These are phyloP conservation scores for Oryza glumipatula DNA, from an alignment of 176 grass and related monocot genomes.

Conservation along the genomic window DNA sequence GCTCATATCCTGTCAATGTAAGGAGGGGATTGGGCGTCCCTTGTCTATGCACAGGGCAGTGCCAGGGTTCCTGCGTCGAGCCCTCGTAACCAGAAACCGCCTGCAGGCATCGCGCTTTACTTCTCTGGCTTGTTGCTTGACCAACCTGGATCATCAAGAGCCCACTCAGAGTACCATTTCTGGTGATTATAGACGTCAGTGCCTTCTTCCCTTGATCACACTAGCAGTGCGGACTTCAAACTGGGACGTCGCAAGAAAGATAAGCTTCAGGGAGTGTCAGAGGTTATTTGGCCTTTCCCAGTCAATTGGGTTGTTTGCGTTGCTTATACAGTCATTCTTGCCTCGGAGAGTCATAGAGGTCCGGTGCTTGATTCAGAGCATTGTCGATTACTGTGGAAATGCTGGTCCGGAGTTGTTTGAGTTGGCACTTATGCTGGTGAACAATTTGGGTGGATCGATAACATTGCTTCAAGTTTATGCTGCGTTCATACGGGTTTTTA, in stretches of 20 bases:
- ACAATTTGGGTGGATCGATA: slow-evolving; percentile 43
- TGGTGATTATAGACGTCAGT: slow-evolving; percentile 15
- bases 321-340: slow-evolving; percentile 50
- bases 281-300: slow-evolving; percentile 48
- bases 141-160: slow-evolving; percentile 35
- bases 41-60: slow-evolving; percentile 32
- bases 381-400: slow-evolving; percentile 56
- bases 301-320: slow-evolving; percentile 50
- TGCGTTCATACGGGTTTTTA: slow-evolving; percentile 45
- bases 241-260: slow-evolving; percentile 48
- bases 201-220: slow-evolving; percentile 48
- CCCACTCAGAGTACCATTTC: slow-evolving; percentile 2
- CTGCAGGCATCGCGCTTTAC: not conserved
- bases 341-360: slow-evolving; percentile 41
- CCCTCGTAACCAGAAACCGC: slow-evolving; percentile 16
- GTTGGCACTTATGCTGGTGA: slow-evolving; percentile 50
- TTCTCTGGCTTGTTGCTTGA: slow-evolving; percentile 42
- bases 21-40: not conserved
- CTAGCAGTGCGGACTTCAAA: slow-evolving; percentile 52
- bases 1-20: slow-evolving; percentile 24
- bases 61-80: slow-evolving; percentile 40
- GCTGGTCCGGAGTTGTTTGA: slow-evolving; percentile 48
- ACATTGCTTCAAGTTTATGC: slow-evolving; percentile 66
- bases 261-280: slow-evolving; percentile 60
- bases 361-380: slow-evolving; percentile 48